A percentile compares a stretch with the other conserved stretches of the same genome.
Conservation (phyloP, 2,329 filamentous ascomycete genomes). For the Bipolaris victoriae region DNA sequence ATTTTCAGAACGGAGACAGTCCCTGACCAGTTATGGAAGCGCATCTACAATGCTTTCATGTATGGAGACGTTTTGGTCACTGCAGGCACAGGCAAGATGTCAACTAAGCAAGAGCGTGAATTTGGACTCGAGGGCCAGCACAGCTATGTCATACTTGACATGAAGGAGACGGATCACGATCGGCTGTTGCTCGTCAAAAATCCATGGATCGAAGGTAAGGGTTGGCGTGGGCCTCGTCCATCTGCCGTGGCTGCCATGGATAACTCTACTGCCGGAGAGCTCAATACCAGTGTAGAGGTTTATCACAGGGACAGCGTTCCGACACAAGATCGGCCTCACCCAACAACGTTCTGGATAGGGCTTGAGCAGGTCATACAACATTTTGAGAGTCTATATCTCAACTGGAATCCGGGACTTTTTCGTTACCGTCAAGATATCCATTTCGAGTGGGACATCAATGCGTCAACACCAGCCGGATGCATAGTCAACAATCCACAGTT, state of each 20-base stretch:
- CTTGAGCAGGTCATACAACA: constrained; percentile 86
- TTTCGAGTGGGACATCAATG: constrained; percentile 76
- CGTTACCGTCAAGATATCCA: constrained; percentile 83
- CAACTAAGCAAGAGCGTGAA: constrained; percentile 74
- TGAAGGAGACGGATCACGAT: constrained; percentile 68
- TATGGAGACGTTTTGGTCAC: constrained; percentile 85
- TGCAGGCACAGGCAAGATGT: constrained; percentile 85
- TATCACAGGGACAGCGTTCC: constrained; percentile 38
- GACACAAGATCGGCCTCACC: constrained; percentile 50
- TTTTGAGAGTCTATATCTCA: constrained; percentile 95
- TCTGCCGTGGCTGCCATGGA: constrained; percentile 24
- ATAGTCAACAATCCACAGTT: constrained; percentile 71
- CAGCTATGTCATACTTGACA: constrained; percentile 88
- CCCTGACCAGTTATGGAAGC: constrained; percentile 75
- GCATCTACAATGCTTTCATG: constrained; percentile 75
- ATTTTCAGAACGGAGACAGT: constrained; percentile 73
- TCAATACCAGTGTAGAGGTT: constrained; percentile 26
- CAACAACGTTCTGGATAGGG: constrained; percentile 93
- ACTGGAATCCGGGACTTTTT: constrained; percentile 94
- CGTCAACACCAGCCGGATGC: constrained; percentile 71
- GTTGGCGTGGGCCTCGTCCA: constrained; percentile 66
- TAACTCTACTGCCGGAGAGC: constrained; percentile 21
- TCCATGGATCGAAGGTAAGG: constrained; percentile 85
- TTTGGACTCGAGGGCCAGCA: constrained; percentile 88
- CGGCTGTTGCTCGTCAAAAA: constrained; percentile 87